Evolutionary conservation across 805 yeast genomes (phyloP), one percentile per base, ranked within the genome.

Genomic region (Ogataea saltuana): DNA sequence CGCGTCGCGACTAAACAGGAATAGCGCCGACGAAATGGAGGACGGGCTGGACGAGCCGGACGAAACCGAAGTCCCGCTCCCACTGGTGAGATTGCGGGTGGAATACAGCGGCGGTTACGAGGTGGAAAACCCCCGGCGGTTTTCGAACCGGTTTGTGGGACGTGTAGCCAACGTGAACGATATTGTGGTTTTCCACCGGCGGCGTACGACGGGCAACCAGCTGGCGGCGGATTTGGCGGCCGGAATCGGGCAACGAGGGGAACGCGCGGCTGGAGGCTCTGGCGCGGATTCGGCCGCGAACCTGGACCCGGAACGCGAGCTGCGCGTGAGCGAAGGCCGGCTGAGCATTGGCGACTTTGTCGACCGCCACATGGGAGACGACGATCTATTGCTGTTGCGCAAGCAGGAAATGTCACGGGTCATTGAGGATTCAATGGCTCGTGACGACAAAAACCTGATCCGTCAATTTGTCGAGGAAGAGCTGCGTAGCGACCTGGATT

Each of bases 101-200:
- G 97, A 93, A 53, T 91, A 91, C 54, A 72, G 87, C 17, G 96
- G 95, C 1, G 96, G 90, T 4, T 91, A 78, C 56, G 96, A 89
- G 53, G 88, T 93, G 13, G 98, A 90, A 56, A 91, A 90, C 57
- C 86, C 96, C 0, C 71, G 95, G 40, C 68, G 97, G 49, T 88
- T 93, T 50, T 88, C 97, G 12, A 88, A 90, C 57, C 70, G 88
- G 55, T 93, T 91, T 70, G 95, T 86, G 5, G 97, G 96, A 0
- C 73, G 72, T 48, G 93, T 91, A 2, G 99, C 98, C 4, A 93
- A 93, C 61, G 80, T 83, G n/a, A 83, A 87, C 55, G 95, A 89
- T 55, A 87, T 90, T 7, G 77, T 91, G 3, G 81, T 80, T 35
- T 85, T 85, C 59, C 78, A 78, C 56, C 78, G 74, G 50, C 70